Percentiles rank a stretch among this genome's conserved stretches.
Evolutionary conservation across 768 basidiomycete species (phyloP).

Genomic region (Suillus americanus): DNA sequence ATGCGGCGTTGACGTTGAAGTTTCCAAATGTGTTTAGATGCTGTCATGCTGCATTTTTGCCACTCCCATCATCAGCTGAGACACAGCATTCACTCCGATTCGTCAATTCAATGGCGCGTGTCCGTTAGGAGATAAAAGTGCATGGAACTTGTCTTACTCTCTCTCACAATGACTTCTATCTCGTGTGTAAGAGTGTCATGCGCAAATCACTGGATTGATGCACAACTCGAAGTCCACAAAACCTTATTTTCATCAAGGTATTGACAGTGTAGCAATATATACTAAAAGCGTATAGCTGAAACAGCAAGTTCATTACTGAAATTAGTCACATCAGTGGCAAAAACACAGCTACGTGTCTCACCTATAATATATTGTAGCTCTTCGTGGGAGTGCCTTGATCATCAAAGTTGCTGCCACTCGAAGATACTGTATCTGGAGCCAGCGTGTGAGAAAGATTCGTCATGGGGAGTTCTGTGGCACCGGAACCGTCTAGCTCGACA

Average conservation of each 20-base stretch:
- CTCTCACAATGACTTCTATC: neutral
- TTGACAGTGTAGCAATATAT: neutral
- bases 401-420: neutral
- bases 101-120: neutral
- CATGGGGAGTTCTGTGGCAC: neutral
- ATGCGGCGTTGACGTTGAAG: neutral
- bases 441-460: neutral
- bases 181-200: neutral
- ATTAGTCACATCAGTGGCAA: neutral
- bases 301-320: neutral
- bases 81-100: neutral
- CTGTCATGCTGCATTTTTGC: neutral
- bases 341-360: neutral
- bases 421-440: neutral
- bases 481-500: neutral
- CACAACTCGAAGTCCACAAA: neutral
- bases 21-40: neutral
- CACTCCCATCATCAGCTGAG: slow-evolving; percentile 1
- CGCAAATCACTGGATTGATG: neutral
- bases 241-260: neutral
- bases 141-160: neutral
- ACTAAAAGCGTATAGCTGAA: neutral
- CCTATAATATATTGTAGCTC: neutral
- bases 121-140: neutral
- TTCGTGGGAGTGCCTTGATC: neutral